These are phyloP conservation scores for Pseudonitzschia delicatissima DNA, from an alignment of 108 stramenopile species.

Conservation along the genomic window DNA sequence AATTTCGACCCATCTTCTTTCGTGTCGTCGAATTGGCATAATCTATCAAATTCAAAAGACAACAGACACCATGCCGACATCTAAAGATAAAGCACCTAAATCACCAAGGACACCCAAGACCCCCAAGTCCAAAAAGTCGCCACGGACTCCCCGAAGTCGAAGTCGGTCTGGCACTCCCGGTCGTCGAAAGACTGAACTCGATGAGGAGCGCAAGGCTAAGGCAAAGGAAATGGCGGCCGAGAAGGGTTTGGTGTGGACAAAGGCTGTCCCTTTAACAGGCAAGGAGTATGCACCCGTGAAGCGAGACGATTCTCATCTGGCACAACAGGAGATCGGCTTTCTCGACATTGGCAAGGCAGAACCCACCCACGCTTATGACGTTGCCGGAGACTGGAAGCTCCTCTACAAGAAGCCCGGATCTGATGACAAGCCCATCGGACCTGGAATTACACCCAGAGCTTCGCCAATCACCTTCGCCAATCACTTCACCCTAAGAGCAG, in stretches of 20 bases:
- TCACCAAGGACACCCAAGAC: too few species aligned
- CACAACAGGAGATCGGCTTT: slow-evolving; percentile 17
- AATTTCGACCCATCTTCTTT: too few species aligned
- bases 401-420: slow-evolving; percentile 25
- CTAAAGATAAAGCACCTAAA: too few species aligned
- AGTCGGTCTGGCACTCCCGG: too few species aligned
- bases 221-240: neutral
- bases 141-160: too few species aligned
- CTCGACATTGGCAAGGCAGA: slow-evolving; percentile 14
- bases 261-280: neutral
- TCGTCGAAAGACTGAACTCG: neutral
- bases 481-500: neutral
- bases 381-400: slow-evolving; percentile 26
- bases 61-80: too few species aligned
- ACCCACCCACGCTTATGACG: slow-evolving; percentile 21
- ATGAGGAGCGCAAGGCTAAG: neutral
- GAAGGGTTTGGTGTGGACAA: slow-evolving; percentile 8
- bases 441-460: slow-evolving; percentile 22
- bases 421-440: slow-evolving; percentile 14
- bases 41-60: too few species aligned
- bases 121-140: too few species aligned
- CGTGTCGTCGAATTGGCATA: too few species aligned
- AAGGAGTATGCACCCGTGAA: slow-evolving; percentile 3
- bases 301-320: slow-evolving; percentile 24
- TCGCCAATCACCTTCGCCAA: neutral